These are phyloP conservation scores for Imleria badia DNA, from an alignment of 768 basidiomycete species.

Conservation along the genomic window DNA sequence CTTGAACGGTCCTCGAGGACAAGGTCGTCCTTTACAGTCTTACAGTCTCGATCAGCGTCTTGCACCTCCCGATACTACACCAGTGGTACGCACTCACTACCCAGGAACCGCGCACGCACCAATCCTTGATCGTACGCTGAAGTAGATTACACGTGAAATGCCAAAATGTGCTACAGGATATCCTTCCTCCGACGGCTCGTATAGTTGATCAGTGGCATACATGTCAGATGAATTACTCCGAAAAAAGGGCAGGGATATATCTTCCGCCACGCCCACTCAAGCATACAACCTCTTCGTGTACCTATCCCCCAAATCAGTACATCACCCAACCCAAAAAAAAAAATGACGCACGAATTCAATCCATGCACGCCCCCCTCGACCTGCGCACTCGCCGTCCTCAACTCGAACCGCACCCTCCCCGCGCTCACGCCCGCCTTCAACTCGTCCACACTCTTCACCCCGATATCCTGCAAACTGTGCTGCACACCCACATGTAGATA, in stretches of 20 bases:
- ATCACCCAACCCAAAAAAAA: background rate
- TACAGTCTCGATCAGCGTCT: too few relatives aligned
- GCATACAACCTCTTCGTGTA: slow-evolving; percentile 61
- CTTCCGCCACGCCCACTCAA: slow-evolving; percentile 17
- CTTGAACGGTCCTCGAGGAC: too few relatives aligned
- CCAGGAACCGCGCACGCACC: too few relatives aligned
- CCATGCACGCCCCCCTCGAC: slow-evolving; percentile 96
- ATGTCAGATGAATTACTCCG: background rate
- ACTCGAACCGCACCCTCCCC: slow-evolving; percentile 82
- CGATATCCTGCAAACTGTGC: slow-evolving; percentile 94
- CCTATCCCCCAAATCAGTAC: slow-evolving; percentile 29
- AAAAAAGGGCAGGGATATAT: background rate
- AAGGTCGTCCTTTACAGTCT: too few relatives aligned
- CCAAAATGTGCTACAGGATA: background rate
- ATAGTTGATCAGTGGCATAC: background rate
- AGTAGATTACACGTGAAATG: too few relatives aligned
- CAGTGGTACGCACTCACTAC: too few relatives aligned
- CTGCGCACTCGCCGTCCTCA: slow-evolving; percentile 93
- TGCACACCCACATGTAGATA: slow-evolving; percentile 81
- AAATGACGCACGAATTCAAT: slow-evolving; percentile 77
- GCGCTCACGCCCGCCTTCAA: slow-evolving; percentile 63
- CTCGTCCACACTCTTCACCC: slow-evolving; percentile 64
- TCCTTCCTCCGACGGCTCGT: background rate
- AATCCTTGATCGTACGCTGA: too few relatives aligned
- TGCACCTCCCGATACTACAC: too few relatives aligned